Base-by-base conservation (phyloP, 768 basidiomycete species). In the Boletus fagicola region DNA sequence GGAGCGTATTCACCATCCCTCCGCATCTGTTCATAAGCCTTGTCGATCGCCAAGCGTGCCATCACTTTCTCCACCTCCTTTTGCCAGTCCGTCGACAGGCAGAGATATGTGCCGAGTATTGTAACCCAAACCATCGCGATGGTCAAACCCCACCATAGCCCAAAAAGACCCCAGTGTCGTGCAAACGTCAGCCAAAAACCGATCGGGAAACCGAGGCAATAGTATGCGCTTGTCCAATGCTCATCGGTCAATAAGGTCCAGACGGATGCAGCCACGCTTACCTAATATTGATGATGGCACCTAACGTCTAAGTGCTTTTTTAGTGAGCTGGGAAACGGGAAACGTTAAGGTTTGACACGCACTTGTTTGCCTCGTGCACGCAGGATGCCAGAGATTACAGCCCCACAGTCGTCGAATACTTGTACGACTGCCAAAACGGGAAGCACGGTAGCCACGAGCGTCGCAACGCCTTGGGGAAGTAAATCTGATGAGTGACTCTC, bases 81-180 rank as follows among this genome's bases (percentile, higher is more conserved):
- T 9, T 83, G 66, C 90, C 90, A 93, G 70, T 93, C 82, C 8
- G 88, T 82, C 40, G 72, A 65, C 10, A 88, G 10, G 55, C 78
- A 84, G 8, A 91, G 63, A 62, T 76, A 77, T 4, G 45, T 33
- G 4, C 50, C 58, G 4, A 64, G 1, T 3, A 57, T 20, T 4
- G 50, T 43, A n/a, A 64, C 53, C 65, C 60, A 65, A 28, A 33
- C 11, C 66, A 68, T 68, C 13, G 70, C 69, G 13, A 86, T 66
- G 0, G 87, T 88, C n/a, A 95, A 75, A 18, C 94, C 94, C 49
- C 87, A 78, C 94, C 94, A 97, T 6, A 97, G 76, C 0, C 94
- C 94, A 33, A 80, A 77, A 26, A 97, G 77, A 2, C 80, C 81
- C 71, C 86, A 78, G 48, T 79, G 68, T 7, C 67, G 71, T 57